Percentiles rank a stretch among this genome's conserved stretches.
These are phyloP conservation scores for Amauroascus verrucosus DNA, from an alignment of 2,329 filamentous ascomycete species.

Conservation along the genomic window DNA sequence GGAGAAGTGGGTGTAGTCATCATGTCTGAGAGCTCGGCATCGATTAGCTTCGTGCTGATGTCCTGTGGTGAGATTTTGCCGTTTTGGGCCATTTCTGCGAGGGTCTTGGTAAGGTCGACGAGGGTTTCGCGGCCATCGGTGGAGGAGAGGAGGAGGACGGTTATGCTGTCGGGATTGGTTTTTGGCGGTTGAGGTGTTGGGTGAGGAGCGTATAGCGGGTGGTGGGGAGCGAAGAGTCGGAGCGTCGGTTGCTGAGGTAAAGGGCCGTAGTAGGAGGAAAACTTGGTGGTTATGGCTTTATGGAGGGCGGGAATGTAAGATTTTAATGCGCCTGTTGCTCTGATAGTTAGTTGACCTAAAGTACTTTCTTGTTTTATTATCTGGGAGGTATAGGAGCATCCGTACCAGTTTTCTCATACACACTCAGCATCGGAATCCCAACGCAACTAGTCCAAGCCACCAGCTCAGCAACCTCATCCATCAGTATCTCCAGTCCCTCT, in stretches of 20 bases:
- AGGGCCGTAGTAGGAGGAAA: constrained; percentile 77
- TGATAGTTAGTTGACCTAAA: not conserved
- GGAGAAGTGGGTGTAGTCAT: constrained; percentile 18
- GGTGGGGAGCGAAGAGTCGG: constrained; percentile 61
- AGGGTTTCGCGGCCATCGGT: constrained; percentile 88
- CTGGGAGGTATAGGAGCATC: no score
- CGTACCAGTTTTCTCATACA: constrained; percentile 86
- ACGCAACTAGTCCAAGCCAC: constrained; percentile 87
- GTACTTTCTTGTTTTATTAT: no score
- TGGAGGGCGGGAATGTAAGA: constrained; percentile 79
- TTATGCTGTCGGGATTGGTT: constrained; percentile 33
- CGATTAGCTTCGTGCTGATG: constrained; percentile 75
- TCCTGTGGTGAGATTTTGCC: constrained; percentile 71
- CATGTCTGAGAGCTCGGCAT: constrained; percentile 68
- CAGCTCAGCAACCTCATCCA: constrained; percentile 85
- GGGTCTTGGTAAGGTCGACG: constrained; percentile 87
- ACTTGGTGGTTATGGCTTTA: constrained; percentile 64
- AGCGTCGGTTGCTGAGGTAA: constrained; percentile 55
- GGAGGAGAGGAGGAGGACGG: constrained; percentile 69
- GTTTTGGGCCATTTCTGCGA: constrained; percentile 89
- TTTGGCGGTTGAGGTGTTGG: constrained; percentile 16
- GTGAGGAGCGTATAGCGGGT: constrained; percentile 38
- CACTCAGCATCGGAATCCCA: constrained; percentile 73
- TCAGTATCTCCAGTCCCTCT: constrained; percentile 69
- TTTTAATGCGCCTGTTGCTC: constrained; percentile 65